A percentile compares a stretch with the other conserved stretches of the same genome.
phyloP scores from a whole-genome alignment of 148 eudicot species.

The Limonium bicolor region DNA sequence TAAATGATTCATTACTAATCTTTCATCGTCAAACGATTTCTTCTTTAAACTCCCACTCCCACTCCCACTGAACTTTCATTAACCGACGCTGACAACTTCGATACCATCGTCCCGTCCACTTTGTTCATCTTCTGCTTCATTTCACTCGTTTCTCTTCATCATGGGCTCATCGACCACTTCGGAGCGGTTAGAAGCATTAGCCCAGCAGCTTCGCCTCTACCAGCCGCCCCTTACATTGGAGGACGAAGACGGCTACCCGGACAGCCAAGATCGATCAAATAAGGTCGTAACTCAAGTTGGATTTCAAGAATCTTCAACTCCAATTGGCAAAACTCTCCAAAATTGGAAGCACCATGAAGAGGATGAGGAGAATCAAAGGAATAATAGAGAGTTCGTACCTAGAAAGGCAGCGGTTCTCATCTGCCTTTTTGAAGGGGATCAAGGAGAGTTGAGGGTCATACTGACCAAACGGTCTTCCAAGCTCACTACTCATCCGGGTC shows the following conservation, averaged over 20 bases:
- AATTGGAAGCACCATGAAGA: not conserved
- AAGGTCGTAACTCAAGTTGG: constrained; percentile 6
- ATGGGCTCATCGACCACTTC: constrained; percentile 25
- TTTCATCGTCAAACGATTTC: too few species aligned
- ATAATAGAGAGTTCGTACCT: not conserved
- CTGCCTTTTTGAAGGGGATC: constrained; percentile 47
- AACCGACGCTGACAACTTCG: too few species aligned
- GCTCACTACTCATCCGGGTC: constrained; percentile 49
- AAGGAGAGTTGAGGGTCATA: constrained; percentile 34
- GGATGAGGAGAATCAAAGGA: constrained; percentile 1
- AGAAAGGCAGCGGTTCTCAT: constrained; percentile 66
- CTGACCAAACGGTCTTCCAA: constrained; percentile 40
- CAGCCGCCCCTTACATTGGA: constrained; percentile 21
- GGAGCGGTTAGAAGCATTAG: constrained; percentile 23
- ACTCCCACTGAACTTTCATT: too few species aligned
- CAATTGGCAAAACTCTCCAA: constrained; percentile 4
- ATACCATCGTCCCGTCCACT: too few species aligned
- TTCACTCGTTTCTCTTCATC: constrained; percentile 3
- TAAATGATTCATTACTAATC: too few species aligned
- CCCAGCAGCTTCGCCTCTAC: constrained; percentile 36
- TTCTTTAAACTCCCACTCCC: too few species aligned
- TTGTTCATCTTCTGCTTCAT: too few species aligned
- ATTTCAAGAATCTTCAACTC: constrained; percentile 6
- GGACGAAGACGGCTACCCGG: not conserved
- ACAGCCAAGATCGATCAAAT: not conserved